Base-by-base conservation (phyloP, 768 basidiomycete species). In the Collybiopsis luxurians region DNA sequence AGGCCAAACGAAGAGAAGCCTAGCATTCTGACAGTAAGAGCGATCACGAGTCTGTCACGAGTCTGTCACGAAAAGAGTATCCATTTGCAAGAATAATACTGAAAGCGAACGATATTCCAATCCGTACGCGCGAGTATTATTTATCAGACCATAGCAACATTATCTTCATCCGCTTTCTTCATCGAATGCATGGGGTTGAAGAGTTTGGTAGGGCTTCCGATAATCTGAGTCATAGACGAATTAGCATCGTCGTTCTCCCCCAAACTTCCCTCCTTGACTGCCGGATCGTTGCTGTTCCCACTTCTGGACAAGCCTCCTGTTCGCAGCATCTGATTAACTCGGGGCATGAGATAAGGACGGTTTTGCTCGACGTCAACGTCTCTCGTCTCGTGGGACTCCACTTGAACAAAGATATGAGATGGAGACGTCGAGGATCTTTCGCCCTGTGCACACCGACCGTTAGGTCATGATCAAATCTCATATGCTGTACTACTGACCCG, bases 351-450 rank as follows among this genome's bases (percentile, higher is more conserved):
- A n/a, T 48, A 31, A 12, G 48, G 31, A 21, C 31, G 31, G 23
- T 42, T 43, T 7, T 21, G 26, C 24, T 55, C 53, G 1, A 30
- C 50, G 31, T 59, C 59, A 9, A 42, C 39, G 30, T 69, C 68
- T 42, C 65, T 60, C 66, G 70, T 63, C 53, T 70, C 67, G 56
- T 72, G 71, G 10, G 64, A 65, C 63, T 72, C 71, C 38, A 72
- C 66, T 55, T 71, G 65, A 26, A 70, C 68, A 45, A 56, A 64
- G 4, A 69, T 60, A 36, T 27, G 34, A 31, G 19, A 9, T 21
- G 48, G 48, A 31, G 31, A 31, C 11, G 21, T 23, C 40, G 19
- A 0, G 23, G 0, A 17, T 30, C 23, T 4, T 2, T 19, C 9
- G 9, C 31, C 17, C 38, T 36, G 46, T 3, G 42, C 12, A 23